phyloP scores from a whole-genome alignment of 192 early-diverging fungal genomes.

The Oehlia diaphana region DNA sequence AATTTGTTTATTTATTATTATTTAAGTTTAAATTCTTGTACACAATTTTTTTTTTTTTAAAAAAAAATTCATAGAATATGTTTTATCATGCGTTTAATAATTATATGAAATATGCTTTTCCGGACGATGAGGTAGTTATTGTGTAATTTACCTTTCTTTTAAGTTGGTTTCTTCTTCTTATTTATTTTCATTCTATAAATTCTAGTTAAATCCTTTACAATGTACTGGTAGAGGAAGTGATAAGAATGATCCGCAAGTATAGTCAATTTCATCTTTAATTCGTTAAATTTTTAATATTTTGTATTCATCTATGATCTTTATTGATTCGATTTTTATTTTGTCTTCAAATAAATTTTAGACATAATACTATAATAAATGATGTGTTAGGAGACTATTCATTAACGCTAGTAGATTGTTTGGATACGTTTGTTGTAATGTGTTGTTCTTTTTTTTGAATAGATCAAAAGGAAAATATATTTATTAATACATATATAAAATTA shows the following conservation, averaged over 20 bases:
- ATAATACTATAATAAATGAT: slow-evolving; percentile 77
- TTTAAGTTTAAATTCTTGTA: neutral
- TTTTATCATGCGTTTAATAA: slow-evolving; percentile 78
- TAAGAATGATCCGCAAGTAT: slow-evolving; percentile 55
- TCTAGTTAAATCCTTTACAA: slow-evolving; percentile 73
- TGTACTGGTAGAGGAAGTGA: slow-evolving; percentile 80
- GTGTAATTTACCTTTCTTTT: neutral
- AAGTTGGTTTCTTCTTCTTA: neutral
- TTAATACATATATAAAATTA: neutral
- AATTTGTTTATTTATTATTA: too few species aligned
- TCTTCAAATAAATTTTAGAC: slow-evolving; percentile 5
- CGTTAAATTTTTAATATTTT: slow-evolving; percentile 20
- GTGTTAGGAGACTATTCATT: slow-evolving; percentile 93
- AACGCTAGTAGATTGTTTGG: slow-evolving; percentile 92
- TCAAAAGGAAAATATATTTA: neutral
- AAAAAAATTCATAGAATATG: slow-evolving; percentile 48
- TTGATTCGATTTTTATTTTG: neutral
- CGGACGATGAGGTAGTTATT: slow-evolving; percentile 79
- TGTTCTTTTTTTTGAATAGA: neutral
- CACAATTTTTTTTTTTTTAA: neutral
- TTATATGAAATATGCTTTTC: slow-evolving; percentile 85
- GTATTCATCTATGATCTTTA: neutral
- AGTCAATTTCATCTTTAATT: neutral
- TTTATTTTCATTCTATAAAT: neutral
- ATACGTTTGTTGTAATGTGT: slow-evolving; percentile 70